phyloP scores from a whole-genome alignment of 805 yeast species.

The Cyberlindnera mycetangii region DNA sequence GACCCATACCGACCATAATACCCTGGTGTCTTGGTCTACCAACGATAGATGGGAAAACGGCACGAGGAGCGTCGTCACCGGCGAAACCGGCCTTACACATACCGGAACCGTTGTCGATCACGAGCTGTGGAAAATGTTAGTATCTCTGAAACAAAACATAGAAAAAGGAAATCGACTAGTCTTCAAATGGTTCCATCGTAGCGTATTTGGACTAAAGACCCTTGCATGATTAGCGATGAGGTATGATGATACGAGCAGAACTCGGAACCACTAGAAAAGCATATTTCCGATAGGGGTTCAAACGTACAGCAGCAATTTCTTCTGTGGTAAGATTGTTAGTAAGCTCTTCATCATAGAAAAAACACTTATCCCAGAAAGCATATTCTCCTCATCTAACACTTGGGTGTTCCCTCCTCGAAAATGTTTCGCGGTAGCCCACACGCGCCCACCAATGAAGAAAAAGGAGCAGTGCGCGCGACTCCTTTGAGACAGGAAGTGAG shows the following conservation, averaged over 20 bases:
- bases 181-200: background rate
- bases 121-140: conserved; percentile 38
- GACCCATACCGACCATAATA: conserved; percentile 99
- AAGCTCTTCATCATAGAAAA: background rate
- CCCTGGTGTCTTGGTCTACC: conserved; percentile 99
- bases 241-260: background rate
- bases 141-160: conserved; percentile 3
- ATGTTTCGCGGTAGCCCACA: conserved; percentile 1
- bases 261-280: too few species aligned
- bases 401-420: background rate
- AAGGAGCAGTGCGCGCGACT: conserved; percentile 1
- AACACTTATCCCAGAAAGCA: background rate
- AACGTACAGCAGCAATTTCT: conserved; percentile 20
- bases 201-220: background rate
- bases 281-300: too few species aligned
- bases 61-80: conserved; percentile 99
- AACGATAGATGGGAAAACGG: conserved; percentile 99
- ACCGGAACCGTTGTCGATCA: conserved; percentile 99
- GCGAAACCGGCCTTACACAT: conserved; percentile 99
- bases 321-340: conserved; percentile 16
- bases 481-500: conserved; percentile 1
- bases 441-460: conserved; percentile 3
- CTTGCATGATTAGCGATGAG: background rate
- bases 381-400: background rate
- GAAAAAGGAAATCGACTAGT: background rate